Evolutionary conservation across 164 flowering plant genomes (phyloP).

Genomic region (Litsea cubeba): DNA sequence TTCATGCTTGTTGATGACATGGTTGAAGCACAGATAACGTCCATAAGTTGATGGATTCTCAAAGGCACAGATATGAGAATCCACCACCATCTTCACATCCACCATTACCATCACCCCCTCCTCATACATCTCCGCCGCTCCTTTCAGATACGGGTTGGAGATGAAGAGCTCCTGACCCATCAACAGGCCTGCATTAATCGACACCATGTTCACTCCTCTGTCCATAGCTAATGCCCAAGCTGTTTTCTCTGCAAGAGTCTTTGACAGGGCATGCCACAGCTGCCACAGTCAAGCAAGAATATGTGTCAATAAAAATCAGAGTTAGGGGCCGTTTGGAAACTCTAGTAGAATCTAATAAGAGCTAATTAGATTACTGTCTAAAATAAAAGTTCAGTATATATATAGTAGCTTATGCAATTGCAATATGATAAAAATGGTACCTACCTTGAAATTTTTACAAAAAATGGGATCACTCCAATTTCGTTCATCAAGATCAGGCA

Average conservation of each 20-base stretch:
- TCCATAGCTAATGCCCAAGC: constrained; percentile 92
- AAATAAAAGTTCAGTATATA: too few relatives aligned
- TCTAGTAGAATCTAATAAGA: too few relatives aligned
- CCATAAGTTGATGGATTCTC: constrained; percentile 65
- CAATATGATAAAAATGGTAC: too few relatives aligned
- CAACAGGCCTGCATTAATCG: constrained; percentile 59
- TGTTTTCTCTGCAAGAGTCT: constrained; percentile 71
- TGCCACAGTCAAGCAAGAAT: constrained; percentile 13
- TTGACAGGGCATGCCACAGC: constrained; percentile 82
- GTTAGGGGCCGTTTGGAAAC: too few relatives aligned
- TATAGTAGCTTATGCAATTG: too few relatives aligned
- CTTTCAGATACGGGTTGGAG: constrained; percentile 54
- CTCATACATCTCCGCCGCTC: constrained; percentile 85
- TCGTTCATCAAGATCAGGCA: constrained; percentile 45
- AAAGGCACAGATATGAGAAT: constrained; percentile 65
- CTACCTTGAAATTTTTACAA: constrained; percentile 68
- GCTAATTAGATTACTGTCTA: too few relatives aligned
- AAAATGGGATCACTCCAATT: constrained; percentile 66
- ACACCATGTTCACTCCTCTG: constrained; percentile 66
- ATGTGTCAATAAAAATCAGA: too few relatives aligned
- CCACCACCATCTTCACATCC: constrained; percentile 52
- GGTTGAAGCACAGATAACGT: constrained; percentile 73
- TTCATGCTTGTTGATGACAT: constrained; percentile 35
- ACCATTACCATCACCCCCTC: constrained; percentile 68
- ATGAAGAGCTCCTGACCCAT: constrained; percentile 39